Evolutionary conservation across 495 filamentous ascomycete genomes (phyloP), one percentile per base, ranked within the genome.

Genomic region (Podospora anserina): DNA sequence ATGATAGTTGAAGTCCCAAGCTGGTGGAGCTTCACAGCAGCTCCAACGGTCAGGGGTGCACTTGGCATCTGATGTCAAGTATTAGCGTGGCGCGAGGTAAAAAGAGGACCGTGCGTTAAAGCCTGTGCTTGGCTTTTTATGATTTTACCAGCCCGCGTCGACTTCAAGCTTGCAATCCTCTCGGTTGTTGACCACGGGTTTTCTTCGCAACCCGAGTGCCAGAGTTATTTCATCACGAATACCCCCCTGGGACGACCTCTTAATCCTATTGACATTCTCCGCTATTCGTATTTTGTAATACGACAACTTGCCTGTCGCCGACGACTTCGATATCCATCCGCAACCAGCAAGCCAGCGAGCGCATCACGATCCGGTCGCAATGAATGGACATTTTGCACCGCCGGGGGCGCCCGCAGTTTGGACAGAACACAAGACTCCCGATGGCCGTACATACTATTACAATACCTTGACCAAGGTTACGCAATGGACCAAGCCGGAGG

Each of bases 391-490:
- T 13, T 84, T 82, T 66, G 77, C 83, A 68, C 85, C 80, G 53
- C 82, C 84, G 64, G 80, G 78, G 56, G 79, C 88, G 23, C 76
- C 82, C 53, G 69, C 88, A 28, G 39, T 49, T 11, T 97, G 94
- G 95, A 88, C 91, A 78, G 92, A 95, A 81, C 90, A 92, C 64
- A 89, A 89, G 72, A 91, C 90, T 73, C 77, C 88, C 4, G 94
- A 96, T 71, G 95, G 95, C 55, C 87, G 92, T 63, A 82, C 88
- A n/a, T 99, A 99, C 80, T 99, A 96, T 76, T 97, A 93, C 82
- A 96, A 98, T 78, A 80, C 87, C 4, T 81, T 89, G 69, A 97
- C 93, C 4, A 94, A 95, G 75, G 89, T 83, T 39, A 97, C 94
- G 34, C 90, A 93, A 87, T 99, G 95, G 95, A 89, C 88, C 54